Base-by-base conservation (phyloP, 352 stramenopile genomes). In the Globisporangium mamillatum region DNA sequence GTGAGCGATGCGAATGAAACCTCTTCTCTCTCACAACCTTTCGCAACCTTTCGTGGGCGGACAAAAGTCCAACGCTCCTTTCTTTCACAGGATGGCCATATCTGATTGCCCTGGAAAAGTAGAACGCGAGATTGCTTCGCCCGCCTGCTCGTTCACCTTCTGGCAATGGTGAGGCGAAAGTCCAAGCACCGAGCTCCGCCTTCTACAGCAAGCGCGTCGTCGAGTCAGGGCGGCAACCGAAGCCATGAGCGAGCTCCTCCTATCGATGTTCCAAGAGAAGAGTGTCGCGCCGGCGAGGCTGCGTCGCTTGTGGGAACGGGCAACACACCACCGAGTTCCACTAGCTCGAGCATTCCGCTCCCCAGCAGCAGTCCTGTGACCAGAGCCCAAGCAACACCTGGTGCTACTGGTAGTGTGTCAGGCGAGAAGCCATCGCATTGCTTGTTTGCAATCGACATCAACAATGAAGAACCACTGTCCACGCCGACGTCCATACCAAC, bases 371-470 rank as follows among this genome's bases (percentile, higher is more conserved):
- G 3, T 32, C 27, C 3, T 32, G 27, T 32, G 27, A 32, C 46
- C 18, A 12, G 46, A 24, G 12, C 12, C 4, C 38, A 46, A 46
- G 27, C 16, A 20, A 4, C 60, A 22, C 18, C 14, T 36, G 3
- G 16, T 29, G n/a, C 2, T 25, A 20, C 18, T 24, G n/a, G n/a
- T 29, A 29, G 3, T 46, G 27, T 25, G 16, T 34, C 44, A n/a
- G 52, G 34, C 38, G 20, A 20, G 2, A 41, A 60, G 2, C 48
- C 24, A 25, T 53, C 60, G 12, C 60, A n/a, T 14, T n/a, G 48
- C n/a, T 24, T 48, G 4, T 56, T 60, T 9, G 32, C 46, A 56
- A 59, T 66, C 46, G 60, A 66, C 29, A 50, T 66, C 52, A 24
- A 34, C 29, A 32, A 46, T 48, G 20, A 38, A n/a, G 5, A 14